Evolutionary conservation across 139 green algal genomes (phyloP).

Genomic region (Tetradesmus obliquus): DNA sequence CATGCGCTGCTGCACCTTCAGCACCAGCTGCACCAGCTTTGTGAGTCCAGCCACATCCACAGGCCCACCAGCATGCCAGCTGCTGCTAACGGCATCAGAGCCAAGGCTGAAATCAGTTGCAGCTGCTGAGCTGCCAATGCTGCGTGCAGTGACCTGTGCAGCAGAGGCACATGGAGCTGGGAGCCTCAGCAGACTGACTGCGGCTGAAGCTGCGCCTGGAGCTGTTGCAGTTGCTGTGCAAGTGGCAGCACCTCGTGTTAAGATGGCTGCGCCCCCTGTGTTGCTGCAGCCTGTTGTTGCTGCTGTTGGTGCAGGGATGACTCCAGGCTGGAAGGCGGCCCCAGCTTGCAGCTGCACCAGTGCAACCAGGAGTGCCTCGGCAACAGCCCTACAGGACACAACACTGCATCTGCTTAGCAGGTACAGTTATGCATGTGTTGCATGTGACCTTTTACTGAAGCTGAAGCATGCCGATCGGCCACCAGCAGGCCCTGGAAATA

Average conservation of each 20-base stretch:
- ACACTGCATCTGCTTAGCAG: too few relatives aligned
- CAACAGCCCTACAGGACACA: background rate
- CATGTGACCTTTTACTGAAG: too few relatives aligned
- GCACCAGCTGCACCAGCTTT: slow-evolving; percentile 43
- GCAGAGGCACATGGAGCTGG: background rate
- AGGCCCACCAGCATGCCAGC: slow-evolving; percentile 53
- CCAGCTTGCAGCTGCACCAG: slow-evolving; percentile 15
- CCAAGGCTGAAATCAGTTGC: slow-evolving; percentile 41
- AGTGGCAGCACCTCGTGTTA: background rate
- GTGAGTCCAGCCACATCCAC: slow-evolving; percentile 62
- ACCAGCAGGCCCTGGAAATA: too few relatives aligned
- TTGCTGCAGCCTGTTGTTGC: background rate
- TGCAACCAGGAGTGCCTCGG: slow-evolving; percentile 16
- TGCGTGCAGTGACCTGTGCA: background rate
- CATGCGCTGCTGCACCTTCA: slow-evolving; percentile 54
- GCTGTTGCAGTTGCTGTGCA: background rate
- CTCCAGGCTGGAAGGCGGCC: background rate
- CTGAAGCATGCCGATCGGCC: too few relatives aligned
- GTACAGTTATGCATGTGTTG: too few relatives aligned
- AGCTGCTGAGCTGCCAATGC: background rate
- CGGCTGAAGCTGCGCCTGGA: background rate
- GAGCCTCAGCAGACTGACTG: background rate
- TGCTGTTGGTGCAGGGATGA: background rate
- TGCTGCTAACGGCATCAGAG: slow-evolving; percentile 8
- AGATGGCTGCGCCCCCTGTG: background rate